phyloP scores from a whole-genome alignment of 805 yeast genomes.

The Yarrowia divulgata region DNA sequence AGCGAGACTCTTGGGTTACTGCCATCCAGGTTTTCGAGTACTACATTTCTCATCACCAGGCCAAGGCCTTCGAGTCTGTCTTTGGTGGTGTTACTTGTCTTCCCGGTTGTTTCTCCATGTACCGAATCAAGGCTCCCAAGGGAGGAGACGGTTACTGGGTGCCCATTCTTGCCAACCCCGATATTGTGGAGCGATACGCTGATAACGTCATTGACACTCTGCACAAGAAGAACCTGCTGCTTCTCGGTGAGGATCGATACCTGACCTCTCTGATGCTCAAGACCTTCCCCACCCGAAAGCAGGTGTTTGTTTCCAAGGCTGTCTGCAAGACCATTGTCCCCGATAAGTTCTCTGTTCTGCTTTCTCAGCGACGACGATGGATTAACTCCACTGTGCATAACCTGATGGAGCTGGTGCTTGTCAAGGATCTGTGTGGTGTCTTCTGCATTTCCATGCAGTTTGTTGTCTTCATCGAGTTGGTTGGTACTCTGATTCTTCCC shows the following conservation, averaged over 20 bases:
- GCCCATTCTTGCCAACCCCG: constrained; percentile 91
- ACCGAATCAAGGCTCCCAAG: constrained; percentile 89
- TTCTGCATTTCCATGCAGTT: constrained; percentile 97
- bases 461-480: constrained; percentile 79
- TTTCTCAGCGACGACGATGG: constrained; percentile 97
- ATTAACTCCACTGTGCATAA: constrained; percentile 95
- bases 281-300: constrained; percentile 89
- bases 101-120: constrained; percentile 95
- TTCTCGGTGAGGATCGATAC: constrained; percentile 91
- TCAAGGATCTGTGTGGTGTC: constrained; percentile 90
- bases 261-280: constrained; percentile 84
- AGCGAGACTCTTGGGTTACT: constrained; percentile 85
- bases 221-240: constrained; percentile 83
- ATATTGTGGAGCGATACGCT: constrained; percentile 88
- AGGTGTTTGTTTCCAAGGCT: constrained; percentile 87
- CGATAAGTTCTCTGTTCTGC: constrained; percentile 72
- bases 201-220: constrained; percentile 85
- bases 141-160: constrained; percentile 85
- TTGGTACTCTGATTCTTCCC: constrained; percentile 89
- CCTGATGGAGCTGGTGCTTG: constrained; percentile 83
- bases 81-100: constrained; percentile 95
- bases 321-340: constrained; percentile 93
- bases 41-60: constrained; percentile 91
- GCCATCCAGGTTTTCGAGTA: constrained; percentile 95
- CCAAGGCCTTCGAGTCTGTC: constrained; percentile 91